Conservation (phyloP, 2,329 filamentous ascomycete genomes). For the Colletotrichum truncatum region DNA sequence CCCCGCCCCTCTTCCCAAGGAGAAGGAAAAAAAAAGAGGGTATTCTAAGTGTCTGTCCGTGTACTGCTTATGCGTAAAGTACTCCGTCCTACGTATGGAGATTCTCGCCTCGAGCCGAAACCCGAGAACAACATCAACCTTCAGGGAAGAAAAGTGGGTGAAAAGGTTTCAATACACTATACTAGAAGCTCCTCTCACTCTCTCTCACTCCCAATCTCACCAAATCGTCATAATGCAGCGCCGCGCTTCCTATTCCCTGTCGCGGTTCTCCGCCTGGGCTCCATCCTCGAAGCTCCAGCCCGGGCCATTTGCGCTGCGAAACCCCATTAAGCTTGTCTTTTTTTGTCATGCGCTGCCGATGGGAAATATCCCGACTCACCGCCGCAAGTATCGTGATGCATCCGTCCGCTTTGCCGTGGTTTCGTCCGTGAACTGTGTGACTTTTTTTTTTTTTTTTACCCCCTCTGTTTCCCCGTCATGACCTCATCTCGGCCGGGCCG, state of each 20-base stretch:
- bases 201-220: too few species aligned
- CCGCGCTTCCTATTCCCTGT: not conserved
- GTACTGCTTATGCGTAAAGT: too few species aligned
- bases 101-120: not conserved
- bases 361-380: conserved; percentile 1
- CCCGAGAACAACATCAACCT: not conserved
- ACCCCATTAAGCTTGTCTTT: not conserved
- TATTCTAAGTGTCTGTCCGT: too few species aligned
- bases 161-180: not conserved
- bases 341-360: not conserved
- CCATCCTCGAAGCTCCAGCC: too few species aligned
- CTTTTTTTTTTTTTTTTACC: too few species aligned
- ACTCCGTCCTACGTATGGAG: not conserved
- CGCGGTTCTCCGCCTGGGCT: not conserved
- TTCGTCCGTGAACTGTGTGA: too few species aligned
- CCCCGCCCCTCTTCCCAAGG: not conserved
- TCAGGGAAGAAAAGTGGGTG: not conserved
- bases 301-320: too few species aligned
- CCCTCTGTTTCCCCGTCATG: too few species aligned
- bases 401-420: too few species aligned
- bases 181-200: not conserved
- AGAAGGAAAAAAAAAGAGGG: not conserved
- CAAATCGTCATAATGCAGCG: conserved; percentile 4
- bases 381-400: too few species aligned
- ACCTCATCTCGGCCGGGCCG: too few species aligned